Conservation (phyloP, 345 rosid genomes). For the Eucalyptus cloeziana region DNA sequence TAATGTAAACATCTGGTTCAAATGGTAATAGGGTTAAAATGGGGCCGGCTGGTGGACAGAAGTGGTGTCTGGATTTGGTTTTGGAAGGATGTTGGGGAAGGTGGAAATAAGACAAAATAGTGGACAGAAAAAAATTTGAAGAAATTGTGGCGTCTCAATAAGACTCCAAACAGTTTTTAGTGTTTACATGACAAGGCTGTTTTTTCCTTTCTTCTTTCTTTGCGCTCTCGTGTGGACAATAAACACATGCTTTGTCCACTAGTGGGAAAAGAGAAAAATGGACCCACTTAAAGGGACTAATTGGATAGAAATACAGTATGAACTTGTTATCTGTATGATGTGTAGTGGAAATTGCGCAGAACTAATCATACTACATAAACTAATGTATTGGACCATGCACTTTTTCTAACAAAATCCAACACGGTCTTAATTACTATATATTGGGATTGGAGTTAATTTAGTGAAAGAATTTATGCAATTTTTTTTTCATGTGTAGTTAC, state of each 20-base stretch:
- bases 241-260: neutral
- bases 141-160: slow-evolving; percentile 13
- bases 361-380: neutral
- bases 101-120: slow-evolving; percentile 6
- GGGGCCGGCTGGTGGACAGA: neutral
- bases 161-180: neutral
- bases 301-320: neutral
- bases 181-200: neutral
- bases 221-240: neutral
- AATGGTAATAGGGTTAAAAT: neutral
- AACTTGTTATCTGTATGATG: neutral
- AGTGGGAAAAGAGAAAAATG: neutral
- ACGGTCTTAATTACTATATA: neutral
- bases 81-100: slow-evolving; percentile 7
- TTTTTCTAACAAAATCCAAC: neutral
- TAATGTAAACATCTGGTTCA: neutral
- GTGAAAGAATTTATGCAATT: neutral
- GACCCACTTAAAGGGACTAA: neutral
- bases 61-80: slow-evolving; percentile 8
- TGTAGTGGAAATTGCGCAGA: neutral
- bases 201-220: neutral
- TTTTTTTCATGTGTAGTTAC: neutral
- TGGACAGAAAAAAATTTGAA: neutral
- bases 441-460: neutral
- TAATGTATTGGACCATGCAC: neutral